Evolutionary conservation across 495 filamentous ascomycete genomes (phyloP).

Genomic region (Tuber umbilicatum): DNA sequence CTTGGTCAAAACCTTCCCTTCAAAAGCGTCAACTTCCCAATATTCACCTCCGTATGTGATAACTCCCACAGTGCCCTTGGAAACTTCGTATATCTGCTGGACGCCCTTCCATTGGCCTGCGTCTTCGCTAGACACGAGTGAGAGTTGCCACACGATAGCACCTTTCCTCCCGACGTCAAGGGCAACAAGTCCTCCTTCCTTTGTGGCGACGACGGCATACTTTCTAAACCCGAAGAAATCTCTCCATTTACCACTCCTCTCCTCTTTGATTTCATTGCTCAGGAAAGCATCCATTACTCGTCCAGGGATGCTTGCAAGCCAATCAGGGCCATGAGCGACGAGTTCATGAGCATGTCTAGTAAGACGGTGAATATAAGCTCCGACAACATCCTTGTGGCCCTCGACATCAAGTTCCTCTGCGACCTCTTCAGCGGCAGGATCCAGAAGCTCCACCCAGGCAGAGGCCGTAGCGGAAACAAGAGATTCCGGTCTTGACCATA

Average conservation of each 20-base stretch:
- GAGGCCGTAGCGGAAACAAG: conserved; percentile 69
- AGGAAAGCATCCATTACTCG: conserved; percentile 65
- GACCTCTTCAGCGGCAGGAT: conserved; percentile 60
- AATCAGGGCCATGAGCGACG: conserved; percentile 62
- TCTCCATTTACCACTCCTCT: conserved; percentile 50
- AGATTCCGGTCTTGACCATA: conserved; percentile 77
- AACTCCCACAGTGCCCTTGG: conserved; percentile 41
- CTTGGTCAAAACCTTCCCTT: conserved; percentile 40
- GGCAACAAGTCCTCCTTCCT: conserved; percentile 68
- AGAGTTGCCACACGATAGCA: conserved; percentile 65
- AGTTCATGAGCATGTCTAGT: conserved; percentile 76
- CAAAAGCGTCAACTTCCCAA: conserved; percentile 41
- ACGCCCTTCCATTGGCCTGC: conserved; percentile 66
- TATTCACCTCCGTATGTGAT: conserved; percentile 42
- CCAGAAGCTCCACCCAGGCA: conserved; percentile 63
- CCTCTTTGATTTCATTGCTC: conserved; percentile 47
- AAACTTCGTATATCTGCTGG: conserved; percentile 35
- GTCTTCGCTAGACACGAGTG: conserved; percentile 49
- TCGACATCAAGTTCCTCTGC: conserved; percentile 77
- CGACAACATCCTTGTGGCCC: conserved; percentile 67
- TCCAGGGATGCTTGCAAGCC: conserved; percentile 57
- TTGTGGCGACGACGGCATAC: conserved; percentile 71
- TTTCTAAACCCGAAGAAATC: conserved; percentile 87
- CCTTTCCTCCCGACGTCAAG: conserved; percentile 72
- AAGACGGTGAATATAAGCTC: conserved; percentile 81